Evolutionary conservation across 257 asterid genomes (phyloP).

Genomic region (Echites panduratus): DNA sequence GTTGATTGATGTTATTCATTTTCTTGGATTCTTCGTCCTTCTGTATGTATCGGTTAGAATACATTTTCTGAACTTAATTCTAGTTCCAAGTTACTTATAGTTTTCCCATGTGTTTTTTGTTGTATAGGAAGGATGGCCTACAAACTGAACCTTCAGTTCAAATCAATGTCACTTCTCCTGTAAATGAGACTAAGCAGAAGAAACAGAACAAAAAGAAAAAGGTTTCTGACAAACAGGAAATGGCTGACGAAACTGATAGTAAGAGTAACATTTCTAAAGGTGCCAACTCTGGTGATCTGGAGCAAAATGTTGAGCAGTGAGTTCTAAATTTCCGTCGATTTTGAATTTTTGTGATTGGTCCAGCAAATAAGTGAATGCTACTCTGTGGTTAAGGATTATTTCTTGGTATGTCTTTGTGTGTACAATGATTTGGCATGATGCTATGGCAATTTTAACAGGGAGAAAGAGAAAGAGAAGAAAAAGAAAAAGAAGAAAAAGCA

Average conservation of each 20-base stretch:
- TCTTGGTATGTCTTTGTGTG: background rate
- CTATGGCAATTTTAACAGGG: conserved; percentile 16
- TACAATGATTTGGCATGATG: background rate
- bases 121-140: conserved; percentile 11
- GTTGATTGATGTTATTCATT: background rate
- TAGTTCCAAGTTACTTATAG: background rate
- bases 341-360: background rate
- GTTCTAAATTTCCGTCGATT: conserved; percentile 20
- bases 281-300: conserved; percentile 21
- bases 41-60: background rate
- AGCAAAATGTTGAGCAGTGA: conserved; percentile 47
- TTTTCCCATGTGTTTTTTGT: background rate
- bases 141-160: conserved; percentile 21
- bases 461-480: conserved; percentile 54
- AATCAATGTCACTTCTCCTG: conserved; percentile 22
- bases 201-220: conserved; percentile 62
- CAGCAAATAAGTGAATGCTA: background rate
- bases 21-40: background rate
- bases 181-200: conserved; percentile 37
- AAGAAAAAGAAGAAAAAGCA: conserved; percentile 46
- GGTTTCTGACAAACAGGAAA: conserved; percentile 30
- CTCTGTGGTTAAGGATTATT: background rate
- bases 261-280: conserved; percentile 12
- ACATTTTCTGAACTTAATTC: background rate
- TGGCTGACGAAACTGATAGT: conserved; percentile 24